phyloP scores from a whole-genome alignment of 228 moss, liverwort and hornwort genomes.

The Sphagnum fallax region DNA sequence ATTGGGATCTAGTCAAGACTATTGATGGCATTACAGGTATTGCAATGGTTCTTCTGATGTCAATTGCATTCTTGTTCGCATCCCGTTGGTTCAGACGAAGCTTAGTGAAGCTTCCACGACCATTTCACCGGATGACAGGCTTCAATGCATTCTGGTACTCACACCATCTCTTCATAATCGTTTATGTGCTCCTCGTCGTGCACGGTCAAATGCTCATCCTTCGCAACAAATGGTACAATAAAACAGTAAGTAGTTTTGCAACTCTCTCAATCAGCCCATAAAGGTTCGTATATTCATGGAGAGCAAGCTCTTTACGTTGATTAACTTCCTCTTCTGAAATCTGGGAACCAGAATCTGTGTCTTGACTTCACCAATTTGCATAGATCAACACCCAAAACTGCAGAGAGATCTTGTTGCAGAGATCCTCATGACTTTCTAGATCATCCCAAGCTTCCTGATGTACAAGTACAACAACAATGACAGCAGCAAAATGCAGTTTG shows the following conservation, averaged over 20 bases:
- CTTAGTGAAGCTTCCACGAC: conserved; percentile 35
- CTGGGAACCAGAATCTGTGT: no score
- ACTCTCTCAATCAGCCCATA: background rate
- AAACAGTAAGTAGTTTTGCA: conserved; percentile 22
- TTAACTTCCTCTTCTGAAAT: no score
- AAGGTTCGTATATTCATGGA: no score
- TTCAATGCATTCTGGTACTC: conserved; percentile 62
- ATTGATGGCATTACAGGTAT: conserved; percentile 33
- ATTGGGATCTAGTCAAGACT: conserved; percentile 27
- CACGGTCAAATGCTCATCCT: conserved; percentile 39
- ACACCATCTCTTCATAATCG: conserved; percentile 44
- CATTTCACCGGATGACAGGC: conserved; percentile 51
- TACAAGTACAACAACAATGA: no score
- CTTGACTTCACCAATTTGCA: no score
- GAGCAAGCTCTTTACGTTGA: no score
- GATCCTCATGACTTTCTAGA: no score
- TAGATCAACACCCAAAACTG: no score
- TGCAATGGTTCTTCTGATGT: conserved; percentile 35
- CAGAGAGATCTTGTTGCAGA: no score
- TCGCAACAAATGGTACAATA: conserved; percentile 26
- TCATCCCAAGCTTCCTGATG: no score
- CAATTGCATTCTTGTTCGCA: conserved; percentile 32
- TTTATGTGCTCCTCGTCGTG: conserved; percentile 42
- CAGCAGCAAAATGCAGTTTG: no score
- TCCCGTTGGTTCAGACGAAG: conserved; percentile 41